A percentile compares a stretch with the other conserved stretches of the same genome.
phyloP scores from a whole-genome alignment of 768 basidiomycete genomes.

The Basidioascus undulatus region DNA sequence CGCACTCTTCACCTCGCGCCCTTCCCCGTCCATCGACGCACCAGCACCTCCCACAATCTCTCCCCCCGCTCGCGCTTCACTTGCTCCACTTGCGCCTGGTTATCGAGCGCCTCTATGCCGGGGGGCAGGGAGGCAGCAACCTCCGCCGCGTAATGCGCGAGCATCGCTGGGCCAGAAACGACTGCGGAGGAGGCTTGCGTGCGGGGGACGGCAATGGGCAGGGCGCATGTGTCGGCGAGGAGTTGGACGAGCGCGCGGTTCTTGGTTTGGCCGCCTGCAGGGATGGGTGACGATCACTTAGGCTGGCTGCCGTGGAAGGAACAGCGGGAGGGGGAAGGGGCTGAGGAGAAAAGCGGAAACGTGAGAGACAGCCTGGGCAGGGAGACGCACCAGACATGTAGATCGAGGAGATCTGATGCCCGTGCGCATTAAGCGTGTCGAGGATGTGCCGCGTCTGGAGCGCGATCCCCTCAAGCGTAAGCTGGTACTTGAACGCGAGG shows the following conservation, averaged over 20 bases:
- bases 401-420: slow-evolving; percentile 57
- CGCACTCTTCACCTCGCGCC: not conserved
- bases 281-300: too few relatives aligned
- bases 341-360: not conserved
- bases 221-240: slow-evolving; percentile 57
- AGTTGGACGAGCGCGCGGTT: slow-evolving; percentile 72
- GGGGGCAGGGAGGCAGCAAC: slow-evolving; percentile 18
- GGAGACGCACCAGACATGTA: slow-evolving; percentile 40
- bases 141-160: slow-evolving; percentile 64
- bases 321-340: not conserved
- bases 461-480: slow-evolving; percentile 76
- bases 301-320: too few relatives aligned
- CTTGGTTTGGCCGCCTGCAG: slow-evolving; percentile 60
- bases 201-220: slow-evolving; percentile 60
- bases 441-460: slow-evolving; percentile 76
- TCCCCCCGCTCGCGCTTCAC: slow-evolving; percentile 29
- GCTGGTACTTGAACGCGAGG: slow-evolving; percentile 70
- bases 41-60: slow-evolving; percentile 80
- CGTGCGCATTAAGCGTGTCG: slow-evolving; percentile 63
- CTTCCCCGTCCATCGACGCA: slow-evolving; percentile 15
- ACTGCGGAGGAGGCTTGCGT: slow-evolving; percentile 59
- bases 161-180: slow-evolving; percentile 78
- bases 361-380: not conserved
- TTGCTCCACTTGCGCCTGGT: slow-evolving; percentile 19
- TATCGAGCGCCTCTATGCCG: slow-evolving; percentile 18